Evolutionary conservation across 352 stramenopile genomes (phyloP), one percentile per base, ranked within the genome.

Genomic region (Phytophthora fragariae): DNA sequence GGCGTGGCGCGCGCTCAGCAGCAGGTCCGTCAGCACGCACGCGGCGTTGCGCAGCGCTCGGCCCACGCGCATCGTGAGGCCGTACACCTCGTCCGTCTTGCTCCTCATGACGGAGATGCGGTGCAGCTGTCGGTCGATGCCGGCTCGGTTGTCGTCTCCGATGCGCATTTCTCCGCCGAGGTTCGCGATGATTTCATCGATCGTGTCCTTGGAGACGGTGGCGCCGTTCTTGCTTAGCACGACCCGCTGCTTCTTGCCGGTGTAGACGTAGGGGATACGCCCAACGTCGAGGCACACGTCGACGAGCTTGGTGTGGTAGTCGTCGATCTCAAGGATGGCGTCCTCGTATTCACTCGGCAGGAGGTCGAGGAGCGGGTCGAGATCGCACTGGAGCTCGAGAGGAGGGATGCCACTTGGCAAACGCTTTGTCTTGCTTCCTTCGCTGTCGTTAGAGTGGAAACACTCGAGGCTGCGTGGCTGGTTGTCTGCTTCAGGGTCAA

Each of bases 11-110:
- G 65, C 14, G 35, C 73, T 85, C 19, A 92, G 41, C 31, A 97
- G 57, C 46, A 97, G 37, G 63, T 97, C 90, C 10, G 80, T 73
- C 41, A 97, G 65, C 11, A 94, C 73, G 37, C 79, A 85, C 9
- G 82, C 84, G 8, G 81, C 89, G 21, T 92, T 85, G 27, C 60
- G 57, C 6, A 97, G 68, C 44, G 85, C 78, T 31, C 90, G 78
- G 19, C 91, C 91, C 19, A 97, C 71, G 1, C 90, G 82, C 57
- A 98, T 80, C 0, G 91, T 97, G 11, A 96, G 33, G 1, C 82
- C 86, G 57, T 88, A 85, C 37, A 96, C 82, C 12, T 89, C 71
- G 15, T 80, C 35, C 3, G 70, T 81, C 29, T 88, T 90, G 62
- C 73, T 84, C 21, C 76, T 69, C 75, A 97, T 94, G 41, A 84